Conservation (phyloP, 345 rosid genomes). For the Eucalyptus polybractea region DNA sequence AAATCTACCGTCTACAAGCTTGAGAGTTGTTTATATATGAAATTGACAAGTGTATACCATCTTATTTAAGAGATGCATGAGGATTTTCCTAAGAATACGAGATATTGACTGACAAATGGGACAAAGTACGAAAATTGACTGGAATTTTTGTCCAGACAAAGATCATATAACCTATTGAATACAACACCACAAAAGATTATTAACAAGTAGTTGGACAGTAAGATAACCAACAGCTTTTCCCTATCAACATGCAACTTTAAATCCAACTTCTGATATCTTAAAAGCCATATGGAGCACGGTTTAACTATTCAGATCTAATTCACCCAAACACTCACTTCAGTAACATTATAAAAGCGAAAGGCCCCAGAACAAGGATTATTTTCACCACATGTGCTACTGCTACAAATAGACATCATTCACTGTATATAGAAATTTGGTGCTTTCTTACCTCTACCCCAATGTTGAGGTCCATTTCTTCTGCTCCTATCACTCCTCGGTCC, state of each 20-base stretch:
- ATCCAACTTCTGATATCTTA: not conserved
- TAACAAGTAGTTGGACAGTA: not conserved
- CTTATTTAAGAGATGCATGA: not conserved
- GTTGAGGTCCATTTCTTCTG: constrained; percentile 19
- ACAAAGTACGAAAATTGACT: not conserved
- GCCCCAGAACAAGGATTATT: not conserved
- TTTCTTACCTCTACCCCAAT: constrained; percentile 43
- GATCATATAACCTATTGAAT: not conserved
- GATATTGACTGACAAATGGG: not conserved
- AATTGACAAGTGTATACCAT: not conserved
- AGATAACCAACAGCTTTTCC: not conserved
- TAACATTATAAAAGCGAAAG: not conserved
- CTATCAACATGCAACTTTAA: not conserved
- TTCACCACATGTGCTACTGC: not conserved
- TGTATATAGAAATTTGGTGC: not conserved
- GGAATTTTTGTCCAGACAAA: not conserved
- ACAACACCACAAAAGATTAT: not conserved
- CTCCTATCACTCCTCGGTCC: constrained; percentile 22
- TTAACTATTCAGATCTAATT: not conserved
- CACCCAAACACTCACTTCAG: not conserved
- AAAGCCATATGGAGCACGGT: not conserved
- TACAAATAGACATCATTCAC: not conserved
- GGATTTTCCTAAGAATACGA: not conserved
- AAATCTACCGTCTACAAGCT: not conserved
- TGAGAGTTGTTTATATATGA: not conserved